These are phyloP conservation scores for Aspergillus fumigatiaffinis DNA, from an alignment of 2,329 filamentous ascomycete species.

Conservation along the genomic window DNA sequence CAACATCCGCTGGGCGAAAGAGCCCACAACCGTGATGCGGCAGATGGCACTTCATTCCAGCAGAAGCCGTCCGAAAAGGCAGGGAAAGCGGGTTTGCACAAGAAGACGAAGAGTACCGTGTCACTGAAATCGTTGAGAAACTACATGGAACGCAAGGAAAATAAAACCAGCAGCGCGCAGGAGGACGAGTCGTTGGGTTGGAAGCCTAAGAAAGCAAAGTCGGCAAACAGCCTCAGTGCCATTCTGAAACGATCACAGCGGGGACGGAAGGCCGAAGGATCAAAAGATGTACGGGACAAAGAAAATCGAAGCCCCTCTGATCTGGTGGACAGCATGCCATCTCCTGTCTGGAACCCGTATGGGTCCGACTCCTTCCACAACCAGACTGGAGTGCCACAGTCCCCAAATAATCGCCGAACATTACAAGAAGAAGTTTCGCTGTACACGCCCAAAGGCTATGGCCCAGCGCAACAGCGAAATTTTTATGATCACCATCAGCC, in stretches of 20 bases:
- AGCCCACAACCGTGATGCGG: constrained; percentile 33
- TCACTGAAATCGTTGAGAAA: constrained; percentile 48
- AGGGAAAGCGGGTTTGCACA: constrained; percentile 42
- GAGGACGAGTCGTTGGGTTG: constrained; percentile 33
- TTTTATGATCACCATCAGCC: constrained; percentile 53
- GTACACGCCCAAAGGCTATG: constrained; percentile 59
- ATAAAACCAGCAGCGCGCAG: constrained; percentile 27
- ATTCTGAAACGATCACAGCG: constrained; percentile 72
- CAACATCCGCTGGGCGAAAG: constrained; percentile 37
- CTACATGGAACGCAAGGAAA: constrained; percentile 46
- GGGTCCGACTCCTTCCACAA: constrained; percentile 39
- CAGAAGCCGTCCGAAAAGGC: constrained; percentile 38
- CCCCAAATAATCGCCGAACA: constrained; percentile 43
- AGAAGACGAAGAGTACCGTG: constrained; percentile 53
- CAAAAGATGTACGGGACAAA: constrained; percentile 62
- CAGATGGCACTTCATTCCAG: constrained; percentile 20
- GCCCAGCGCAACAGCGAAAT: constrained; percentile 59
- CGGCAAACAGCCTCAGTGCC: constrained; percentile 73
- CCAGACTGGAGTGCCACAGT: constrained; percentile 34
- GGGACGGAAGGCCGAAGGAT: constrained; percentile 57
- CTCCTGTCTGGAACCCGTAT: constrained; percentile 81
- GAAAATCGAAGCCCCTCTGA: constrained; percentile 70
- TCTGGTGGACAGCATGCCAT: constrained; percentile 45
- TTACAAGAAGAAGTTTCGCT: constrained; percentile 54
- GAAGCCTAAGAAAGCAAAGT: constrained; percentile 70